Evolutionary conservation across 352 stramenopile species (phyloP).

Genomic region (Lagenidium sp.): DNA sequence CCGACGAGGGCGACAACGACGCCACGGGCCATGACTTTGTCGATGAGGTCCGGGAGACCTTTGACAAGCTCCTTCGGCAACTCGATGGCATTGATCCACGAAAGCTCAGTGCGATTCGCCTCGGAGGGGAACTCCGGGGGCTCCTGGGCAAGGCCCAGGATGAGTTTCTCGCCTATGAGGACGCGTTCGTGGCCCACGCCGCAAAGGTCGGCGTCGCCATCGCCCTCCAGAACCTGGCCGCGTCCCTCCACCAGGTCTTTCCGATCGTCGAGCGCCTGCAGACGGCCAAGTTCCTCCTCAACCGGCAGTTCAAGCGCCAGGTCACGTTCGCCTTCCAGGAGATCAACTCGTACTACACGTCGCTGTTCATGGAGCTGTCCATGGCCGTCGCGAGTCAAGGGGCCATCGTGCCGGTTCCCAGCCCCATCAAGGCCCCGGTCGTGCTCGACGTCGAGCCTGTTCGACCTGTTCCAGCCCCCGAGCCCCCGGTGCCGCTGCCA

Average conservation of each 20-base stretch:
- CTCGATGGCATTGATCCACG: constrained; percentile 53
- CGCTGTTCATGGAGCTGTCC: constrained; percentile 73
- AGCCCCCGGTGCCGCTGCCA: too few species aligned
- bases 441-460: too few species aligned
- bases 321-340: constrained; percentile 78
- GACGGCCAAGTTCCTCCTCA: constrained; percentile 61
- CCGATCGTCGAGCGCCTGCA: constrained; percentile 43
- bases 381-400: constrained; percentile 52
- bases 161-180: constrained; percentile 58
- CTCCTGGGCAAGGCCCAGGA: constrained; percentile 73
- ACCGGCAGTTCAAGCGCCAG: constrained; percentile 67
- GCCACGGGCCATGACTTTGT: constrained; percentile 5
- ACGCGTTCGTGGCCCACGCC: constrained; percentile 45
- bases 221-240: constrained; percentile 67
- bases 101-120: constrained; percentile 49
- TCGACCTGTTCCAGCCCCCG: too few species aligned
- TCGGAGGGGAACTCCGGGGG: constrained; percentile 64
- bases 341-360: constrained; percentile 82
- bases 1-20: neutral
- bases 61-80: constrained; percentile 35
- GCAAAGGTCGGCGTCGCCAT: constrained; percentile 44
- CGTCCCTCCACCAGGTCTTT: constrained; percentile 45
- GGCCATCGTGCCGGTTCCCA: constrained; percentile 38
- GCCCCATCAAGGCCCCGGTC: constrained; percentile 14
- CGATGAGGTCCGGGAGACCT: constrained; percentile 16